Conservation (phyloP, 2,329 filamentous ascomycete genomes). For the Hypoxylon rubiginosum region DNA sequence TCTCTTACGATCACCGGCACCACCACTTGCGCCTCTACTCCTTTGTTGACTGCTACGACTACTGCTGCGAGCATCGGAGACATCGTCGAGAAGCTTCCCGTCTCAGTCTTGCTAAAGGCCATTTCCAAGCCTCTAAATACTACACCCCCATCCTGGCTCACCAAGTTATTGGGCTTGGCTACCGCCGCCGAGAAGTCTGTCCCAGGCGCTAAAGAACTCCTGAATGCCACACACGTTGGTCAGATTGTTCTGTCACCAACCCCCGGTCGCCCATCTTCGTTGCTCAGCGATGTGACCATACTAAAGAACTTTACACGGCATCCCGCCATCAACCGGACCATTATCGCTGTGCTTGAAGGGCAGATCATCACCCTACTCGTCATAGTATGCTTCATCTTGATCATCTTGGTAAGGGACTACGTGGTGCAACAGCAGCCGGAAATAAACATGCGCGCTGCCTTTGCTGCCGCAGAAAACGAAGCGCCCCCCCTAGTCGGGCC, state of each 20-base stretch:
- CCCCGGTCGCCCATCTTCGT: constrained; percentile 54
- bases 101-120: constrained; percentile 47
- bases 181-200: constrained; percentile 31
- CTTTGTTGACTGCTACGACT: constrained; percentile 56
- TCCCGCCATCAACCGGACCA: constrained; percentile 78
- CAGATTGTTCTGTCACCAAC: constrained; percentile 36
- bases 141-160: constrained; percentile 52
- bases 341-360: constrained; percentile 89
- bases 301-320: constrained; percentile 76
- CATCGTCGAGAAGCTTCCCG: constrained; percentile 54
- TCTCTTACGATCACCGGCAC: constrained; percentile 48
- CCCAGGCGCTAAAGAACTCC: constrained; percentile 36
- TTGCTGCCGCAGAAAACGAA: constrained; percentile 64
- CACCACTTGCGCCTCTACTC: constrained; percentile 57
- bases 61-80: constrained; percentile 55
- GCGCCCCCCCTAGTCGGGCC: constrained; percentile 37
- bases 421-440: constrained; percentile 98
- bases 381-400: constrained; percentile 94
- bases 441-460: constrained; percentile 81
- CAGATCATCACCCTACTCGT: constrained; percentile 93
- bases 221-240: constrained; percentile 45
- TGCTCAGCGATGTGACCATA: constrained; percentile 70
- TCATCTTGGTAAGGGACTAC: constrained; percentile 97
- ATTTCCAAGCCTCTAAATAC: constrained; percentile 52
- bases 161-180: constrained; percentile 47